A percentile compares a stretch with the other conserved stretches of the same genome.
phyloP scores from a whole-genome alignment of 192 early-diverging fungal genomes.

The Hyaloraphidium curvatum region DNA sequence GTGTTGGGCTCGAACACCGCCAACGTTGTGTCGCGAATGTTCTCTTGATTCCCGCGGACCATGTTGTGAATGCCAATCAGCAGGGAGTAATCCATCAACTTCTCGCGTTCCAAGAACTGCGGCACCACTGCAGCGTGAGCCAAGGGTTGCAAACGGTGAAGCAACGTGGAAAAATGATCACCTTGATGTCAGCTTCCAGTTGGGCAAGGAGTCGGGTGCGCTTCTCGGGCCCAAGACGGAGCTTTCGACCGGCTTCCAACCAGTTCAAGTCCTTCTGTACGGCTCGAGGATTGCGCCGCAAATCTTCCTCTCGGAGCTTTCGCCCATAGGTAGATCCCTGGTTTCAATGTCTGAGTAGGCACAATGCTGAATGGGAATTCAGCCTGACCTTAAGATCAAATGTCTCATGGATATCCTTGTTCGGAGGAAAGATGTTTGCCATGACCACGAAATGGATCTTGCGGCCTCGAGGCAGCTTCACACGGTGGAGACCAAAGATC shows the following conservation, averaged over 20 bases:
- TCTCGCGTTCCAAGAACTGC: conserved; percentile 38
- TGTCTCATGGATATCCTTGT: conserved; percentile 88
- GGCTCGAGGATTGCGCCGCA: conserved; percentile 58
- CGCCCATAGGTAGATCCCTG: conserved; percentile 73
- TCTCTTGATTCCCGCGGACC: conserved; percentile 43
- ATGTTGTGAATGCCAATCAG: conserved; percentile 82
- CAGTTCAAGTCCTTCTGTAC: conserved; percentile 97
- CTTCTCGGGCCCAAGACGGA: conserved; percentile 72
- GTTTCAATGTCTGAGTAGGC: background rate
- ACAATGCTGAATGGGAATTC: background rate
- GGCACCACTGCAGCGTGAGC: background rate
- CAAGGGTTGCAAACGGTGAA: background rate
- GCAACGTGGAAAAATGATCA: conserved; percentile 12
- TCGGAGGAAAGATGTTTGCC: conserved; percentile 94
- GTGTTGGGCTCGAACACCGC: conserved; percentile 4
- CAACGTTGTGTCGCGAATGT: conserved; percentile 4
- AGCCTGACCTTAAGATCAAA: conserved; percentile 72
- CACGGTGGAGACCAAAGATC: conserved; percentile 88
- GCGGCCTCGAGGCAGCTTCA: conserved; percentile 76
- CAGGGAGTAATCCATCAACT: conserved; percentile 99
- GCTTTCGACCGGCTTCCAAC: conserved; percentile 45
- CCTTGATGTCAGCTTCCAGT: conserved; percentile 66
- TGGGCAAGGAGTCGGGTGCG: conserved; percentile 61
- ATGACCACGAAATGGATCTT: conserved; percentile 99
- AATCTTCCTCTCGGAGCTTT: conserved; percentile 52